Evolutionary conservation across 176 grass and related monocot species (phyloP).

Genomic region (Secale cereale): DNA sequence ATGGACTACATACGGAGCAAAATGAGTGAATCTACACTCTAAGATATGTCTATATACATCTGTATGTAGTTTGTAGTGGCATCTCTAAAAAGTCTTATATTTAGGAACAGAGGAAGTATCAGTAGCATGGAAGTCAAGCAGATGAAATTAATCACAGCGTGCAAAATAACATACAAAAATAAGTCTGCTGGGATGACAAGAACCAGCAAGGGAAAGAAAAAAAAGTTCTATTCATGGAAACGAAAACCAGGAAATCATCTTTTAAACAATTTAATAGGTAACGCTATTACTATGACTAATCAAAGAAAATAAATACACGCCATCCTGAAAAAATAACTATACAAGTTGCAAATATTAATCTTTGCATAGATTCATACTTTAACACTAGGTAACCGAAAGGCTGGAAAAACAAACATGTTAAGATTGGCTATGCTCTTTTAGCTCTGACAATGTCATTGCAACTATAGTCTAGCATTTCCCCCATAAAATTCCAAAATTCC

Average conservation of each 20-base stretch:
- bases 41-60: too few relatives aligned
- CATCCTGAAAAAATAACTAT: neutral
- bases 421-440: neutral
- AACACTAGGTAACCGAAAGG: neutral
- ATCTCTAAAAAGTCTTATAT: too few relatives aligned
- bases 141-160: neutral
- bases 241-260: neutral
- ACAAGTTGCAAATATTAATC: neutral
- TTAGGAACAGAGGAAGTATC: too few relatives aligned
- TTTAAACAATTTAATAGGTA: neutral
- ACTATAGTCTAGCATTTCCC: neutral
- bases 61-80: too few relatives aligned
- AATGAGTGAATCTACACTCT: too few relatives aligned
- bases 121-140: constrained; percentile 8
- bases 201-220: constrained; percentile 1
- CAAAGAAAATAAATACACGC: neutral
- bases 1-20: too few relatives aligned
- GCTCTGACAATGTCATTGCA: neutral
- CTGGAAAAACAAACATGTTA: neutral
- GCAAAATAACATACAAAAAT: constrained; percentile 16
- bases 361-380: neutral
- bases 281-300: neutral
- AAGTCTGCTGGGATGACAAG: constrained; percentile 3
- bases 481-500: neutral
- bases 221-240: neutral